A percentile compares a stretch with the other conserved stretches of the same genome.
phyloP scores from a whole-genome alignment of 2,329 filamentous ascomycete genomes.

The Tolypocladium nubicola region DNA sequence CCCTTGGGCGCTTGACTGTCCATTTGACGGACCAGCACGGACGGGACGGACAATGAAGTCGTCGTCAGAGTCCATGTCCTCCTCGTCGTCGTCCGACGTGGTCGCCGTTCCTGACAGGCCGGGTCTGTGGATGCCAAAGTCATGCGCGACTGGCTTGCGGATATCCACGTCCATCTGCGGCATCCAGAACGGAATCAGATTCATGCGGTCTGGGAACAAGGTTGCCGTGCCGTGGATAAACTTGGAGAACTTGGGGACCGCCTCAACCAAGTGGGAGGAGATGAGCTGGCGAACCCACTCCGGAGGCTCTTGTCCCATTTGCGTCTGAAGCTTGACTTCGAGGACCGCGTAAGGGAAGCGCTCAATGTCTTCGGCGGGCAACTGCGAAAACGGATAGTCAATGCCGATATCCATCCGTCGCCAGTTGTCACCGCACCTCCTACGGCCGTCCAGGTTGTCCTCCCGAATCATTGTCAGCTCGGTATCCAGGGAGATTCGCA shows the following conservation, averaged over 20 bases:
- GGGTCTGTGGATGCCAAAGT: conserved; percentile 81
- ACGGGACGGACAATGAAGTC: conserved; percentile 29
- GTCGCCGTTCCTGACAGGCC: conserved; percentile 66
- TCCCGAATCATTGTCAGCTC: conserved; percentile 92
- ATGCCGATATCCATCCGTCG: conserved; percentile 94
- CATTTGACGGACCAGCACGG: conserved; percentile 12
- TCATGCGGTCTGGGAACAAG: conserved; percentile 76
- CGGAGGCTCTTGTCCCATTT: conserved; percentile 86
- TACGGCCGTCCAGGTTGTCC: conserved; percentile 79
- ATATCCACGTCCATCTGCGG: conserved; percentile 98
- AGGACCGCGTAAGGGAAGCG: conserved; percentile 93
- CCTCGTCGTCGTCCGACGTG: conserved; percentile 67
- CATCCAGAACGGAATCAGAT: conserved; percentile 92
- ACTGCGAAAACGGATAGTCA: conserved; percentile 85
- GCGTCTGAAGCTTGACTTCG: conserved; percentile 96
- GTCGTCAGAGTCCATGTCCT: conserved; percentile 58
- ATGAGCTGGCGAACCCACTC: conserved; percentile 95
- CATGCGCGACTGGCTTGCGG: conserved; percentile 77
- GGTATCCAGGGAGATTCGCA: conserved; percentile 93
- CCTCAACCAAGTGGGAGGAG: conserved; percentile 88
- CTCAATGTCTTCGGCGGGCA: conserved; percentile 75
- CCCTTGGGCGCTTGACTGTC: conserved; percentile 28
- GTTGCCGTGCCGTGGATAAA: conserved; percentile 93
- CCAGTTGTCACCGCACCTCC: conserved; percentile 80
- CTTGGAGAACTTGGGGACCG: conserved; percentile 98